A percentile compares a stretch with the other conserved stretches of the same genome.
Evolutionary conservation across 768 basidiomycete species (phyloP).

Genomic region (Pluteus cervinus): DNA sequence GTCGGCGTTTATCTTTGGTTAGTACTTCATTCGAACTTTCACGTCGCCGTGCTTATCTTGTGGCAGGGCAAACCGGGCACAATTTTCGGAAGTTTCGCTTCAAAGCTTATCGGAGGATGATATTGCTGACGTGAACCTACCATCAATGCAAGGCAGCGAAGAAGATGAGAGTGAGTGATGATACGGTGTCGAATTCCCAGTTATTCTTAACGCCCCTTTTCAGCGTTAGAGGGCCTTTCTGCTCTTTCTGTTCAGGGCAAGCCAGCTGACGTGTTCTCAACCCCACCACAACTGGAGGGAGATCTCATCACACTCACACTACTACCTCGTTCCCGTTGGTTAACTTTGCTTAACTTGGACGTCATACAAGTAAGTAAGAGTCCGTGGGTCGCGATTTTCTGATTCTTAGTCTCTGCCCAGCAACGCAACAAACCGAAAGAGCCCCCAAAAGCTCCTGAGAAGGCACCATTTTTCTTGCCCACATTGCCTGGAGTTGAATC

Average conservation of each 20-base stretch:
- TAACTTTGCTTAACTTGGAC: conserved; percentile 93
- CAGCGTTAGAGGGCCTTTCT: conserved; percentile 71
- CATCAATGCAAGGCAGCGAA: conserved; percentile 75
- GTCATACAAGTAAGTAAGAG: conserved; percentile 68
- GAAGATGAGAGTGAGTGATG: conserved; percentile 68
- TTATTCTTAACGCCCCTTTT: conserved; percentile 4
- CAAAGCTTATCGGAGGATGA: conserved; percentile 75
- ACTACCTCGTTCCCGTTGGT: conserved; percentile 91
- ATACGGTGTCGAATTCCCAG: background rate
- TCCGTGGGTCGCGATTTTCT: background rate
- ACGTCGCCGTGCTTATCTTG: too few relatives aligned
- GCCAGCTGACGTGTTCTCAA: conserved; percentile 67
- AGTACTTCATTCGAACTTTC: too few relatives aligned
- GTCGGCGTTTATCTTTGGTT: conserved; percentile 95
- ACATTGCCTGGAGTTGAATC: conserved; percentile 84
- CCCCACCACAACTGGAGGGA: conserved; percentile 83
- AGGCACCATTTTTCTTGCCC: conserved; percentile 96
- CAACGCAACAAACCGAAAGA: conserved; percentile 97
- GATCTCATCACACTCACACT: conserved; percentile 92
- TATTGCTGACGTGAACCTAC: conserved; percentile 62
- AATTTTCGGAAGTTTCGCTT: conserved; percentile 82
- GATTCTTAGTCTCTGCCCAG: conserved; percentile 27
- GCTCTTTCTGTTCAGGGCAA: conserved; percentile 54
- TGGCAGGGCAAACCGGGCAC: conserved; percentile 84
- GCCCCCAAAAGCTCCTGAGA: conserved; percentile 89